Evolutionary conservation across 2,329 filamentous ascomycete species (phyloP).

Genomic region (Colletotrichum simmondsii): DNA sequence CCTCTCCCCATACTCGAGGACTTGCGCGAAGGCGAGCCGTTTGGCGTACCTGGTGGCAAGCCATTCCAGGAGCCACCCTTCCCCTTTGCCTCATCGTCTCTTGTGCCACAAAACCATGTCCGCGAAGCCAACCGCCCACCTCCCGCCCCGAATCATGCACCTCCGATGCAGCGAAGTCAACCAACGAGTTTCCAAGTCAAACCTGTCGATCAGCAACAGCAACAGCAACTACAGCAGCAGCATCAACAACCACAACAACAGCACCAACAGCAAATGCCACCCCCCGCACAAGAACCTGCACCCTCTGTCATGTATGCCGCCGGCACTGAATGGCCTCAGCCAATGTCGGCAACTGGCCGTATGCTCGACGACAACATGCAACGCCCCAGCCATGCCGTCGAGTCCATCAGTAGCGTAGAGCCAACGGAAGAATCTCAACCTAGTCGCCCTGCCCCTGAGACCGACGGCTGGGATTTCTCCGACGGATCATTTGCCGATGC

Average conservation of each 20-base stretch:
- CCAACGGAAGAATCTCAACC: slow-evolving; percentile 53
- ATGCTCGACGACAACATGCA: slow-evolving; percentile 46
- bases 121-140: slow-evolving; percentile 66
- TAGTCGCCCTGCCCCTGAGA: slow-evolving; percentile 56
- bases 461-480: slow-evolving; percentile 94
- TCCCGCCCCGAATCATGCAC: slow-evolving; percentile 68
- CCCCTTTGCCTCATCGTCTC: slow-evolving; percentile 39
- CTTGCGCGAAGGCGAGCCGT: slow-evolving; percentile 64
- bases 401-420: slow-evolving; percentile 51
- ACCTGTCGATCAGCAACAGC: slow-evolving; percentile 53
- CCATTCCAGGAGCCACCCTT: slow-evolving; percentile 42
- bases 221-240: slow-evolving; percentile 47
- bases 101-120: slow-evolving; percentile 62
- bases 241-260: background rate
- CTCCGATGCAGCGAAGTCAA: slow-evolving; percentile 57
- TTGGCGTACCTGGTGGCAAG: slow-evolving; percentile 55
- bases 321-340: slow-evolving; percentile 45
- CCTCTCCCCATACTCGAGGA: slow-evolving; percentile 69
- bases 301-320: slow-evolving; percentile 51
- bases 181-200: slow-evolving; percentile 47
- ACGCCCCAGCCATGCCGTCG: slow-evolving; percentile 51
- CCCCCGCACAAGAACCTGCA: slow-evolving; percentile 61
- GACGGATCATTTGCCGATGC: slow-evolving; percentile 76
- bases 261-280: slow-evolving; percentile 51
- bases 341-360: slow-evolving; percentile 39